Conservation (phyloP, 441 rosid genomes). For the Erodium texanum region DNA sequence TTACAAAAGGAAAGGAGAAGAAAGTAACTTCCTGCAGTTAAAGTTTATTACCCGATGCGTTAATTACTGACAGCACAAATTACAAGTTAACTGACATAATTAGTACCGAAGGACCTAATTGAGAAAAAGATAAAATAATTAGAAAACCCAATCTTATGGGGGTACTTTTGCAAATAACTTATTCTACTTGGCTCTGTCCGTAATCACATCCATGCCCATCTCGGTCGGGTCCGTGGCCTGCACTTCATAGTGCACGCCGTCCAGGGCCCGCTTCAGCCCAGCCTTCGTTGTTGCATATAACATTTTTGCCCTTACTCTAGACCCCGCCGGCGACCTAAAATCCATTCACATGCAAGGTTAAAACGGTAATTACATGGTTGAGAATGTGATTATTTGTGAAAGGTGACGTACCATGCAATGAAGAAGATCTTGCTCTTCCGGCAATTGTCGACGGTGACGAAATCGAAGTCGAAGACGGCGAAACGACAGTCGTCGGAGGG, state of each 20-base stretch:
- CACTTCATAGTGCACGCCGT: slow-evolving; percentile 64
- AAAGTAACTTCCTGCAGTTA: no score
- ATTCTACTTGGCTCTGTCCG: slow-evolving; percentile 4
- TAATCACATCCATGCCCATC: slow-evolving; percentile 50
- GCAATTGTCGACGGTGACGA: slow-evolving; percentile 50
- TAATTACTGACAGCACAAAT: no score
- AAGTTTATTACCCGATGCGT: no score
- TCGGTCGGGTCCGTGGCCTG: slow-evolving; percentile 77
- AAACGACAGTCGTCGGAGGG: slow-evolving; percentile 57
- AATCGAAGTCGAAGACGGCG: slow-evolving; percentile 61
- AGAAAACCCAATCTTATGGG: no score
- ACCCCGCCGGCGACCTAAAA: slow-evolving; percentile 48
- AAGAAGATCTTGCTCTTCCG: slow-evolving; percentile 74
- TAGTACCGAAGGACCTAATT: no score
- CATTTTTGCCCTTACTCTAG: slow-evolving; percentile 58
- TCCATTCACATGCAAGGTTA: background rate
- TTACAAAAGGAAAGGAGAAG: no score
- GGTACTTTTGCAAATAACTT: no score
- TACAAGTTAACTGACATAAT: no score
- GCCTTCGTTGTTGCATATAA: slow-evolving; percentile 68
- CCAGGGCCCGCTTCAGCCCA: slow-evolving; percentile 64
- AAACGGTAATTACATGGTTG: background rate
- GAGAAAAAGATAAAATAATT: no score
- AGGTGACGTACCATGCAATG: slow-evolving; percentile 46
- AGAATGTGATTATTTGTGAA: background rate